These are phyloP conservation scores for Pyrenophora seminiperda DNA, from an alignment of 2,329 filamentous ascomycete species.

Conservation along the genomic window DNA sequence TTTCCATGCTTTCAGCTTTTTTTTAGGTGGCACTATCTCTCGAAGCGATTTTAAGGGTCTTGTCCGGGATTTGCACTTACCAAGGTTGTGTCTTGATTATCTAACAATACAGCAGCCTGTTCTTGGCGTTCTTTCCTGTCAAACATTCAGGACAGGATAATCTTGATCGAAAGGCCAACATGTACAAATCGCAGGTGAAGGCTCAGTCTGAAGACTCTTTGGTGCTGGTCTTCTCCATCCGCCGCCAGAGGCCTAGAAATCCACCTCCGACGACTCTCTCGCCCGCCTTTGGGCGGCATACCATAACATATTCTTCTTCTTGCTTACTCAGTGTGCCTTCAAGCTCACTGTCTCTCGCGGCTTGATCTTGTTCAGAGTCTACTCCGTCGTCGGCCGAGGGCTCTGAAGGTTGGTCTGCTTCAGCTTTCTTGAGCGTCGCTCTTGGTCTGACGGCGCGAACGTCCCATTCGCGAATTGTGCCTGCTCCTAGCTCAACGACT, in stretches of 20 bases:
- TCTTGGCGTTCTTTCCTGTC: too few species aligned
- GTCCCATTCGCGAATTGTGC: conserved; percentile 68
- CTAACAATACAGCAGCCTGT: too few species aligned
- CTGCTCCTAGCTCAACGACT: conserved; percentile 62
- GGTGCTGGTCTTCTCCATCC: conserved; percentile 31
- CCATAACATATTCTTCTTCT: conserved; percentile 43
- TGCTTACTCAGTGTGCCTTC: conserved; percentile 30
- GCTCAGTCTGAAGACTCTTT: background rate
- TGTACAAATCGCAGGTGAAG: too few species aligned
- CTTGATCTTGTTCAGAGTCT: conserved; percentile 28
- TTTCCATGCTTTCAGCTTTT: background rate
- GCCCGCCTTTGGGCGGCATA: conserved; percentile 47
- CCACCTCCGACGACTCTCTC: conserved; percentile 45
- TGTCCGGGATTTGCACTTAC: too few species aligned
- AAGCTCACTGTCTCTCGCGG: conserved; percentile 37
- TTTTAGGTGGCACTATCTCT: background rate
- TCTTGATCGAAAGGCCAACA: too few species aligned
- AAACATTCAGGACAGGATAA: too few species aligned
- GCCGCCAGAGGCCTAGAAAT: conserved; percentile 46
- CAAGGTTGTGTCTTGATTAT: too few species aligned
- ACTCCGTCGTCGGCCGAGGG: conserved; percentile 13
- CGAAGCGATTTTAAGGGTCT: too few species aligned
- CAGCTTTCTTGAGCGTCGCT: conserved; percentile 35
- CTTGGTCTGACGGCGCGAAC: conserved; percentile 58
- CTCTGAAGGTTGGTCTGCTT: conserved; percentile 17